Evolutionary conservation across 306 rosid genomes (phyloP), one percentile per base, ranked within the genome.

Genomic region (Lathyrus sativus): DNA sequence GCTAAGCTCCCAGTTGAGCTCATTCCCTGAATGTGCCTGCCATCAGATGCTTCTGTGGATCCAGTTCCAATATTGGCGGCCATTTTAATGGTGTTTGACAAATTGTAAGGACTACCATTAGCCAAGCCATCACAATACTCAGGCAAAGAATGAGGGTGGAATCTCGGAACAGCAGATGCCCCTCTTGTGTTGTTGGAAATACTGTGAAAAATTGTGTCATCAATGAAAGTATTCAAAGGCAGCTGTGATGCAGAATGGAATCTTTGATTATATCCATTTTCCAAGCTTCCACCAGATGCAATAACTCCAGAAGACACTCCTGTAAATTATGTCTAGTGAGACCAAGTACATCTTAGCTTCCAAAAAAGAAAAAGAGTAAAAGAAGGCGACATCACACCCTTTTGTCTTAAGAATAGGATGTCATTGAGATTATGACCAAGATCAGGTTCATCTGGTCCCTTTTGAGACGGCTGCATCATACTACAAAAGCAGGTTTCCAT

Each of bases 91-190:
- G 82, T 54, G 71, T 81, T 80, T 49, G 79, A 45, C 58, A 74
- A 65, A 73, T 70, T 83, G 74, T 75, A 78, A 49, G 78, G 81
- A 78, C 74, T 75, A 37, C 87, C 85, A 78, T 76, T 83, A 45
- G 87, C 83, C 55, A 87, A 55, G 75, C 85, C 72, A 68, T 82
- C 89, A 39, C 75, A 81, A 70, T 80, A 78, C 74, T 89, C 93
- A 1, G 96, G 96, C 7, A 89, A 78, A 43, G 96, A 89, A 82
- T 85, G 89, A 59, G 89, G 89, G 51, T 87, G 91, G 66, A 83
- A 78, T 71, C 72, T 58, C 0, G 88, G 78, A 73, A 85, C 85
- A 22, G 77, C 37, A 72, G 86, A 79, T 58, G 76, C 68, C 80
- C 83, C 84, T 82, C 85, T 74, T 64, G 79, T 59, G 0, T 78